Evolutionary conservation across 1,139 yeast species (phyloP), one percentile per base, ranked within the genome.

Genomic region (Petasospora fabianii): DNA sequence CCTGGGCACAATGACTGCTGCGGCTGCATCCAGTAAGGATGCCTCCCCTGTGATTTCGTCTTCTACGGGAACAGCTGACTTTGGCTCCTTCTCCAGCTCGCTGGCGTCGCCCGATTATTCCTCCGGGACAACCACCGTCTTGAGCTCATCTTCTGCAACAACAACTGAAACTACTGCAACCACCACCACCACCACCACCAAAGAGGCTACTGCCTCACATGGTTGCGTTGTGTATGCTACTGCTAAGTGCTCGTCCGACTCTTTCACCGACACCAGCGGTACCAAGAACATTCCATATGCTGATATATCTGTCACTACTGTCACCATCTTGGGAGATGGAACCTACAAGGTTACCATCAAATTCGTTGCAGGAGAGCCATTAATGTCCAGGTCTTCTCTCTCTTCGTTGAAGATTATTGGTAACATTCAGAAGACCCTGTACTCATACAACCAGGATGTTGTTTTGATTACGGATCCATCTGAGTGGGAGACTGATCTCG

Each of bases 351-450:
- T 38, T 22, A 38, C 63, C 16, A 39, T 64, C 13, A 46, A 55
- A 4, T 68, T 66, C 3, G 48, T 53, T 21, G 49, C 47, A 4
- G 47, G 52, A 20, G 64, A 34, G 26, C n/a, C 14, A 3, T 19
- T 39, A 1, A 39, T 47, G 47, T 27, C 42, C 8, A 36, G 33
- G 27, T 17, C 27, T 3, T 39, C 49, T 5, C 26, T 48, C 6
- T 27, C 41, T 6, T 48, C 43, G 18, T 17, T 48, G 35, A 49
- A 47, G 27, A 30, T 49, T 15, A 42, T 42, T 30, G 49, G 49
- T 14, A 27, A 26, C 1, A 12, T 35, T 9, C 8, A 24, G 18
- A 24, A 36, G 15, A 21, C 34, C 14, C 24, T 47, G 16, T 47
- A 41, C 43, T 32, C 42, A 15, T 27, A 29, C n/a, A 43, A 43